Evolutionary conservation across 371 early-diverging fungal genomes (phyloP), one percentile per base, ranked within the genome.

Genomic region (Saksenaea vasiformis): DNA sequence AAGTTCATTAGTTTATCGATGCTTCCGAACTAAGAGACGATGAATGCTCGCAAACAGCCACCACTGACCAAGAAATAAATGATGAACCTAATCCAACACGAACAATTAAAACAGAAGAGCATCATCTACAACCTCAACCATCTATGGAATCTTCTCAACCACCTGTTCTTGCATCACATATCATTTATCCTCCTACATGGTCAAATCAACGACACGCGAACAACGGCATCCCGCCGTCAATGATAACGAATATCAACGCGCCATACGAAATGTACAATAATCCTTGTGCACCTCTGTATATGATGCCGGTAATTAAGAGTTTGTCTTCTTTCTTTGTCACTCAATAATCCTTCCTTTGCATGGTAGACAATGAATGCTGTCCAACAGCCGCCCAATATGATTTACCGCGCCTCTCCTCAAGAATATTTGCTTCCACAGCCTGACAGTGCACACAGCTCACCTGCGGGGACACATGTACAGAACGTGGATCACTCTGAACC

Each of bases 261-360:
- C n/a, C 51, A 10, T 47, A 47, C 22, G 51, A 47, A 47, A 47
- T 47, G 51, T 47, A 47, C 51, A 17, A 47, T 10, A 47, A 47
- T 47, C 10, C 22, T 47, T 47, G 51, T 9, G 19, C 51, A 22
- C 51, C 51, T 47, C n/a, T 47, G 51, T 47, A 47, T 22, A 47
- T 47, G 51, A 47, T 47, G 51, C 51, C 51, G 51, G 51, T 47
- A 47, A 41, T 14, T 17, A 13, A 22, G 22, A 47, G 9, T 5
- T 22, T 22, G 5, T 24, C 51, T 10, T 10, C 11, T 47, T 47
- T 22, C 22, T 22, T 47, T 47, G n/a, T 47, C 22, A 47, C 51
- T 47, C 19, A 47, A 31, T 4, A 31, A 31, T 31, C 22, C 7
- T 22, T 10, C 10, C 22, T 17, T 47, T 9, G 17, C 22, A 22